Conservation (phyloP, 1,284 basidiomycete species). For the Fomitopsis schrenkii region DNA sequence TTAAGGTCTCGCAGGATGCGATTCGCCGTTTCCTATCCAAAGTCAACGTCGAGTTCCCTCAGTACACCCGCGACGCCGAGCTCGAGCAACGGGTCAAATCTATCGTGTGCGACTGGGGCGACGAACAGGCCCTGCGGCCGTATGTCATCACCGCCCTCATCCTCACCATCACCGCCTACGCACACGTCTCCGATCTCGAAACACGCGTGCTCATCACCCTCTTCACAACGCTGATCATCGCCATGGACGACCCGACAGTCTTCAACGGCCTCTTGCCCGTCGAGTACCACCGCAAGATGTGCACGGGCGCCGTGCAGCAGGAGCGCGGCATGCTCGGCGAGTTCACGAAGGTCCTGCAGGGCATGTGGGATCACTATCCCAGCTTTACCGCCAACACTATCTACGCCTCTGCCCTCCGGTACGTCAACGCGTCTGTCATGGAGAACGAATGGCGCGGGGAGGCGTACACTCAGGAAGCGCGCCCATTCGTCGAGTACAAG, state of each 20-base stretch:
- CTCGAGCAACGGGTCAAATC: constrained; percentile 7
- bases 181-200: constrained; percentile 12
- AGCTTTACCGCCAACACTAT: constrained; percentile 13
- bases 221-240: constrained; percentile 12
- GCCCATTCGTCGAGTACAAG: constrained; percentile 12
- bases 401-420: constrained; percentile 11
- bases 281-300: constrained; percentile 12
- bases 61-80: constrained; percentile 2
- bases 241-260: constrained; percentile 13
- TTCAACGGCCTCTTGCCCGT: constrained; percentile 8
- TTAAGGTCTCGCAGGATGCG: neutral
- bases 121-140: constrained; percentile 2
- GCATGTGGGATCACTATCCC: constrained; percentile 12
- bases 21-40: constrained; percentile 4
- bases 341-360: constrained; percentile 9
- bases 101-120: constrained; percentile 6
- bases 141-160: constrained; percentile 6
- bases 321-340: constrained; percentile 13
- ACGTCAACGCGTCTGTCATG: constrained; percentile 14
- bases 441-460: constrained; percentile 10
- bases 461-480: neutral
- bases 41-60: neutral
- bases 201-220: constrained; percentile 14
- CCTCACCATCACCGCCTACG: constrained; percentile 12
- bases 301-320: constrained; percentile 10